Base-by-base conservation (phyloP, 441 rosid species). In the Bruguiera hainesii region DNA sequence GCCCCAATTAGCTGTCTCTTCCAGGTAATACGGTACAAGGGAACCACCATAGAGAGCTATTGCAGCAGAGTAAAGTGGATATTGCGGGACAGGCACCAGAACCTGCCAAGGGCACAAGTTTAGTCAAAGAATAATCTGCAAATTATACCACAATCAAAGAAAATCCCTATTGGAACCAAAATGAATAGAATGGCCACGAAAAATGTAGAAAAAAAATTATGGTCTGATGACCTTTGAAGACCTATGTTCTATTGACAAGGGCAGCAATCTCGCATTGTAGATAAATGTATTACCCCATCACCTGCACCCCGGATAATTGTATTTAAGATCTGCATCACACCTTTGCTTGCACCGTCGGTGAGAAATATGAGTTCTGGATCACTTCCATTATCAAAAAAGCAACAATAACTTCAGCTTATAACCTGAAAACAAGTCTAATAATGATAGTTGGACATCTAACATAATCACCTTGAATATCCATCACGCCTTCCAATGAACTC, bases 291-390 rank as follows among this genome's bases (percentile, higher is more conserved):
- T 84, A 94, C 98, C 90, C 98, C 98, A 37, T 94, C 99, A 57
- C 91, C 73, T 67, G 74, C 79, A 63, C 97, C 94, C 8, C 96
- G 90, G 69, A 94, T 94, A 53, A 91, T 78, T 56, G 90, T 76
- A 68, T 86, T 89, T 84, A 91, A 78, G 73, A 87, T 89, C 81
- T 91, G 97, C 98, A 89, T 94, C 64, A 94, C 97, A 81, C 97
- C 98, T 85, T 89, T 94, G 84, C 99, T 91, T 13, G 99, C 99
- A 76, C 98, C 99, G 81, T 88, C 98, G 20, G 99, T 91, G 68
- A 94, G 99, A 76, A 78, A 94, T 75, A 94, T 86, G 79, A 87
- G 91, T 73, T 94, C 99, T 46, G 97, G 97, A 66, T 94, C 98
- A 75, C 99, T 88, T 87, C 71, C 61, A 72, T 42, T 13, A 42